Base-by-base conservation (phyloP, 2,329 filamentous ascomycete species). In the Metarhizium robertsii region DNA sequence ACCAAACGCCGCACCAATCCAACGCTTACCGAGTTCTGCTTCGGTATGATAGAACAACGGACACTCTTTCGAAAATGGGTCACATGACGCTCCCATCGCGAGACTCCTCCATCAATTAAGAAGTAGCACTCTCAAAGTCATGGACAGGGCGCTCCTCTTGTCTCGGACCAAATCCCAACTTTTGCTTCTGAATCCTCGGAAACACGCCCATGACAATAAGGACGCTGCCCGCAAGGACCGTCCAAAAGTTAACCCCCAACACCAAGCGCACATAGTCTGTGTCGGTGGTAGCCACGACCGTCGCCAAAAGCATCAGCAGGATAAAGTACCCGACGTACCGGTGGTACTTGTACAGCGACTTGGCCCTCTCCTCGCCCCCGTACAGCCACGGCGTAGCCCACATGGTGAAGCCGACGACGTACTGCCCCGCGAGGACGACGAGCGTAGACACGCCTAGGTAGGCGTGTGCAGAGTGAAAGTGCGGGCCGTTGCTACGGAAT, bases 281-380 rank as follows among this genome's bases (percentile, higher is more conserved):
- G 72, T 85, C 78, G 3, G 85, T 90, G 1, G 92, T 89, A 29
- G 86, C 85, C 51, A 80, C 75, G 43, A 95, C 79, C 0, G 92
- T 94, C 10, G 81, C 83, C 59, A 95, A 72, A 59, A 92, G 77
- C 63, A 95, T 64, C 52, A 86, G 65, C 54, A 92, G 72, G 57
- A 92, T 74, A 7, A 83, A 61, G 67, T 99, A 97, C 2, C 92
- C 94, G 25, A 78, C 79, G 54, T 80, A 73, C 34, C 92, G 83
- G 69, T 97, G 94, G 65, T 92, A 96, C 72, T 95, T 96, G 79
- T 92, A 97, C 46, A 96, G 69, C 29, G 77, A 77, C 78, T 92
- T 95, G 20, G 91, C 92, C 3, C 84, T 84, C 30, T 89, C 85
- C 59, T 86, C 84, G 55, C 89, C 84, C 5, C 92, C 92, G 64